phyloP scores from a whole-genome alignment of 176 grass and related monocot species.

The Calamus simplicifolius region DNA sequence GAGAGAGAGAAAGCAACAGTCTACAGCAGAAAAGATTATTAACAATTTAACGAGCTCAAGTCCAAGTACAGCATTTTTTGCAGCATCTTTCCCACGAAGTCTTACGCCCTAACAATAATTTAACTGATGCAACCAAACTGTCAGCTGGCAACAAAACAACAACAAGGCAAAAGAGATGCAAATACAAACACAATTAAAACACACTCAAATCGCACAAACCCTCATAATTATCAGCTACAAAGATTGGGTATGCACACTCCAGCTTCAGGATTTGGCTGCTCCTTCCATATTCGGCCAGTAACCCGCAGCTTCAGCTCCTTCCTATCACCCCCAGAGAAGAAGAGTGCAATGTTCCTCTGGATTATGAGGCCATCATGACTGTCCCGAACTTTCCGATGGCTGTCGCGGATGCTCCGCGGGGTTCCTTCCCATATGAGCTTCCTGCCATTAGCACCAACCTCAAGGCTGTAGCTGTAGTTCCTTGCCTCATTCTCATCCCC shows the following conservation, averaged over 20 bases:
- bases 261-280: slow-evolving; percentile 53
- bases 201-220: neutral
- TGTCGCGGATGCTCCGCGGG: slow-evolving; percentile 78
- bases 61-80: too few species aligned
- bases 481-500: slow-evolving; percentile 75
- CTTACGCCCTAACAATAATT: too few species aligned
- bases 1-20: too few species aligned
- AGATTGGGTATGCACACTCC: slow-evolving; percentile 75
- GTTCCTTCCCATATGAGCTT: slow-evolving; percentile 86
- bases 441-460: slow-evolving; percentile 72
- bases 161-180: neutral
- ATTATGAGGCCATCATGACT: slow-evolving; percentile 92
- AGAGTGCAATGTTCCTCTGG: slow-evolving; percentile 84
- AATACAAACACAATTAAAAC: neutral
- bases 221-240: slow-evolving; percentile 34
- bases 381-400: slow-evolving; percentile 79
- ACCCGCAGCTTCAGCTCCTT: slow-evolving; percentile 90
- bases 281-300: slow-evolving; percentile 91
- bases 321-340: slow-evolving; percentile 89
- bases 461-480: slow-evolving; percentile 75
- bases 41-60: too few species aligned
- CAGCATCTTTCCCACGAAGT: too few species aligned
- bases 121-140: too few species aligned
- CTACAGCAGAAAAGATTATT: too few species aligned
- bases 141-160: too few species aligned